Evolutionary conservation across 768 basidiomycete genomes (phyloP).

Genomic region (Tulasnella sp.): DNA sequence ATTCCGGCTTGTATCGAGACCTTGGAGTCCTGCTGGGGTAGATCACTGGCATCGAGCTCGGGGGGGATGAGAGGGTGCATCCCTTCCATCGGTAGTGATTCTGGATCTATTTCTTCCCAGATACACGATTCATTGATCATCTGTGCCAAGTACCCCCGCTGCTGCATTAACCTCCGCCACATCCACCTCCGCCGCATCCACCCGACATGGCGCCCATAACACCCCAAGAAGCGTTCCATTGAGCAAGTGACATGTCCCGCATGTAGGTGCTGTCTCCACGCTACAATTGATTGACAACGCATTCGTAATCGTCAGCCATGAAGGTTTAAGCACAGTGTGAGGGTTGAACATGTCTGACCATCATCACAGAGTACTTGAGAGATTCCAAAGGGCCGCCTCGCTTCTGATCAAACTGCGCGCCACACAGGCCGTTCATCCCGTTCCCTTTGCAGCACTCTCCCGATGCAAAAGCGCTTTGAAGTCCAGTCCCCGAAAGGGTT

Average conservation of each 20-base stretch:
- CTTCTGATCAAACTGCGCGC: neutral
- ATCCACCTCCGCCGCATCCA: no score
- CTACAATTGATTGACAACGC: neutral
- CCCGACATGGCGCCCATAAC: no score
- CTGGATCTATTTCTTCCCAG: no score
- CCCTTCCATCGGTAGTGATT: no score
- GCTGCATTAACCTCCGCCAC: no score
- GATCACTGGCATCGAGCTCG: no score
- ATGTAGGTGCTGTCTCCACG: neutral
- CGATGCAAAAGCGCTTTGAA: neutral
- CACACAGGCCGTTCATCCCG: neutral
- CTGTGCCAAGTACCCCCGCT: no score
- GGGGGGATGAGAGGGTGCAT: no score
- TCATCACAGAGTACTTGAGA: neutral
- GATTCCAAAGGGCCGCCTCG: neutral
- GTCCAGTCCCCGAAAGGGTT: neutral
- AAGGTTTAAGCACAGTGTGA: neutral
- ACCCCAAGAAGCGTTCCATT: neutral
- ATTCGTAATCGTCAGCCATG: neutral
- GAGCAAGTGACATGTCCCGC: neutral
- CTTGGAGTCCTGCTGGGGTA: no score
- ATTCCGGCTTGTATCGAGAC: no score
- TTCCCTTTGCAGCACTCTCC: constrained; percentile 9
- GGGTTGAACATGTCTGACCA: neutral
- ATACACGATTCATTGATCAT: no score